phyloP scores from a whole-genome alignment of 441 rosid species.

The Jatropha podagrica region DNA sequence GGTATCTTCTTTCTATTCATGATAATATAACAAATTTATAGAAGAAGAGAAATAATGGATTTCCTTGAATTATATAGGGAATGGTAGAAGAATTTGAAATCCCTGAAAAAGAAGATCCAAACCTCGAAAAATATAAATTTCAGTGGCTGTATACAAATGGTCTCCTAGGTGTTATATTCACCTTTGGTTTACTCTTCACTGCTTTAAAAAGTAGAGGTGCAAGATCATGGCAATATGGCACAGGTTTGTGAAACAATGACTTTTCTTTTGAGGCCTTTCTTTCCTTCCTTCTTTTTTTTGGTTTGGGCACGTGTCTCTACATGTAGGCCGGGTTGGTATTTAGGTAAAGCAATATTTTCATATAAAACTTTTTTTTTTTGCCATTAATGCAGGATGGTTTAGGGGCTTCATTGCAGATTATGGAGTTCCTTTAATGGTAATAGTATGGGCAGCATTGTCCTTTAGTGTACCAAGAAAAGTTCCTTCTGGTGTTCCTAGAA shows the following conservation, averaged over 20 bases:
- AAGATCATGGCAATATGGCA: slow-evolving; percentile 40
- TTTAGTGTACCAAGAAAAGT: slow-evolving; percentile 27
- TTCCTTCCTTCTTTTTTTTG: neutral
- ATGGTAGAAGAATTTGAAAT: slow-evolving; percentile 37
- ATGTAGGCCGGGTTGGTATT: too few relatives aligned
- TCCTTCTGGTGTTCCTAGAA: slow-evolving; percentile 40
- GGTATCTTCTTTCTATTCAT: slow-evolving; percentile 16
- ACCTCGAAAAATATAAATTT: slow-evolving; percentile 27
- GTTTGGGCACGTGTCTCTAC: too few relatives aligned
- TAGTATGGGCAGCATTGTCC: slow-evolving; percentile 42
- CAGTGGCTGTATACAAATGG: slow-evolving; percentile 43
- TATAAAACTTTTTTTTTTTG: neutral
- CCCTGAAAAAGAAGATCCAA: slow-evolving; percentile 30
- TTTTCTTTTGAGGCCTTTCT: neutral
- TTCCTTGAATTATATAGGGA: slow-evolving; percentile 27
- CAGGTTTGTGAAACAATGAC: slow-evolving; percentile 24
- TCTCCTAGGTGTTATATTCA: slow-evolving; percentile 37
- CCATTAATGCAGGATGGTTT: slow-evolving; percentile 35
- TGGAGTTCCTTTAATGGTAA: slow-evolving; percentile 40
- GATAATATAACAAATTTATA: neutral
- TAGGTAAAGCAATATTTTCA: neutral
- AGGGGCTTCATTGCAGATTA: slow-evolving; percentile 43
- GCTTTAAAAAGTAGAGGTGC: slow-evolving; percentile 41
- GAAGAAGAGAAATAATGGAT: neutral
- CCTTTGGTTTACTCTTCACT: slow-evolving; percentile 36